A percentile compares a stretch with the other conserved stretches of the same genome.
These are phyloP conservation scores for Sporothrix humicola DNA, from an alignment of 2,329 filamentous ascomycete species.

Conservation along the genomic window DNA sequence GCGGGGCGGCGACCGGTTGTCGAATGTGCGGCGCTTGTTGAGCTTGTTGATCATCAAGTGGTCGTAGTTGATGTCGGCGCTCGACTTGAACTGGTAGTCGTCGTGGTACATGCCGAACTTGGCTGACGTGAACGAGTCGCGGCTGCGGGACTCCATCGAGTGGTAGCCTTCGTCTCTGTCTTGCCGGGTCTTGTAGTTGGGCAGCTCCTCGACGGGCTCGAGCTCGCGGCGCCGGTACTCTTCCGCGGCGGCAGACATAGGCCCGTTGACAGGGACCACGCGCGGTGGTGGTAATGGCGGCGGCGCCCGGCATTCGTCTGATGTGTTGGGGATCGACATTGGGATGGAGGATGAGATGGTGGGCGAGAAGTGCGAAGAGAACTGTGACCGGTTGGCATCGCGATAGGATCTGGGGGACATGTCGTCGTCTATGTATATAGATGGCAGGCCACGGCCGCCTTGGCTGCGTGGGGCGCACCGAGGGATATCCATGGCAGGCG, in stretches of 20 bases:
- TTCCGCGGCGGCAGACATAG: conserved; percentile 34
- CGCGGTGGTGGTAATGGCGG: conserved; percentile 48
- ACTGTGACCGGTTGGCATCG: conserved; percentile 30
- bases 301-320: conserved; percentile 45
- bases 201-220: conserved; percentile 35
- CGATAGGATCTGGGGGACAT: conserved; percentile 33
- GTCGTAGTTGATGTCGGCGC: conserved; percentile 54
- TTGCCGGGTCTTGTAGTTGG: conserved; percentile 38
- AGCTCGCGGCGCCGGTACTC: conserved; percentile 36
- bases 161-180: conserved; percentile 40
- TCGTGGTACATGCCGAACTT: conserved; percentile 59
- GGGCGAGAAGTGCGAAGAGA: conserved; percentile 43
- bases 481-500: conserved; percentile 38
- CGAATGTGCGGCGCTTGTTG: conserved; percentile 54
- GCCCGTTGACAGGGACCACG: conserved; percentile 43
- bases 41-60: conserved; percentile 61
- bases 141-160: conserved; percentile 37
- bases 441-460: conserved; percentile 35
- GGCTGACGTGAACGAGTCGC: conserved; percentile 39
- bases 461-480: conserved; percentile 33
- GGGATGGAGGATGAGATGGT: conserved; percentile 44
- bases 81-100: conserved; percentile 55
- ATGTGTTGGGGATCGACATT: conserved; percentile 47
- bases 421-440: conserved; percentile 40
- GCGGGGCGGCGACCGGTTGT: conserved; percentile 53